Evolutionary conservation across 2,329 filamentous ascomycete genomes (phyloP).

Genomic region (Venturia nashicola): DNA sequence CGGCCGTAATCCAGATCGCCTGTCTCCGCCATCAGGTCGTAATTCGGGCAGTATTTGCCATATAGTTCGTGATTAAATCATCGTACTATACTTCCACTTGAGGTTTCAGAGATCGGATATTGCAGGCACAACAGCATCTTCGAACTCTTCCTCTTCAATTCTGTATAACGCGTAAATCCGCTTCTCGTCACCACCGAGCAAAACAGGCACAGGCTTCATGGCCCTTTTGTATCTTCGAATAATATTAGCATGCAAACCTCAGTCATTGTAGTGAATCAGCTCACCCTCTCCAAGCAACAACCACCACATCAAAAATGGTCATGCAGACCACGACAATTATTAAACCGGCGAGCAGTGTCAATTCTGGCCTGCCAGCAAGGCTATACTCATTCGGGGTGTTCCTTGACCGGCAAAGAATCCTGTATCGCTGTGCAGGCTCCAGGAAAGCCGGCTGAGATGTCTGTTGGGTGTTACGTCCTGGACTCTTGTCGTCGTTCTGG

Average conservation of each 20-base stretch:
- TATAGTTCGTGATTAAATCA: background rate
- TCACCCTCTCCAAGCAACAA: slow-evolving; percentile 3
- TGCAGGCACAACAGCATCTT: background rate
- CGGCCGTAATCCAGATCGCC: background rate
- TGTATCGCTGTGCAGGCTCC: slow-evolving; percentile 4
- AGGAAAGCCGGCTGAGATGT: background rate
- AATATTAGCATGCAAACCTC: background rate
- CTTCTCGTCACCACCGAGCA: background rate
- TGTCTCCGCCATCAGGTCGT: background rate
- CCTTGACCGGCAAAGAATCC: slow-evolving; percentile 2
- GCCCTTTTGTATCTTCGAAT: background rate
- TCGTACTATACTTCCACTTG: background rate
- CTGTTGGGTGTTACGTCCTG: background rate
- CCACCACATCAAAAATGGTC: background rate
- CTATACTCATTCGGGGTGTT: background rate
- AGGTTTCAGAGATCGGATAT: background rate
- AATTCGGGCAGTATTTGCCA: background rate
- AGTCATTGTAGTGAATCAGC: background rate
- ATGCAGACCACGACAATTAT: background rate
- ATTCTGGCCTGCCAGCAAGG: background rate
- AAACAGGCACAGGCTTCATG: background rate
- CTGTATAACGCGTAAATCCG: background rate
- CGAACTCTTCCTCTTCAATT: background rate
- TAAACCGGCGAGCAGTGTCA: background rate
- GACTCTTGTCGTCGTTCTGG: background rate